Conservation (phyloP, 371 early-diverging fungal species). For the Aphelidium insulamus region DNA sequence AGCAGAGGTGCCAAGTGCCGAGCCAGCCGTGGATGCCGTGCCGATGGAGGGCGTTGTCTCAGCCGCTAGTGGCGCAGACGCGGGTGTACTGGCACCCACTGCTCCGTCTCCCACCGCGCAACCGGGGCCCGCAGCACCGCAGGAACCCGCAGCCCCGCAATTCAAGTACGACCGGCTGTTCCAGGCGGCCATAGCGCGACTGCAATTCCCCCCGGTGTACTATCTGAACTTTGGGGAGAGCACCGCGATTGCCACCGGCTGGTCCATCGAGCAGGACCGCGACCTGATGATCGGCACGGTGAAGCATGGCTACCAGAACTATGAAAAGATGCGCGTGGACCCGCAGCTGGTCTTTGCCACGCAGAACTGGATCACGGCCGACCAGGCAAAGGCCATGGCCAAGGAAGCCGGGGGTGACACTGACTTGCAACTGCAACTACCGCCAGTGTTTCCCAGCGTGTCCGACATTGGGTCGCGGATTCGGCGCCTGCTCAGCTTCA, state of each 20-base stretch:
- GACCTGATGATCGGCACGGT: conserved; percentile 51
- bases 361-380: conserved; percentile 23
- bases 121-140: too few relatives aligned
- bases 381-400: conserved; percentile 7
- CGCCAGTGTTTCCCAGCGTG: conserved; percentile 26
- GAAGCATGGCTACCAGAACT: conserved; percentile 60
- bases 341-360: conserved; percentile 42
- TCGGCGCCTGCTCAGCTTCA: conserved; percentile 41
- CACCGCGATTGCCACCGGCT: too few relatives aligned
- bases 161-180: too few relatives aligned
- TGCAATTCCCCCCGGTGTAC: too few relatives aligned
- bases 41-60: too few relatives aligned
- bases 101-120: conserved; percentile 25
- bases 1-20: conserved; percentile 24
- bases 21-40: conserved; percentile 32
- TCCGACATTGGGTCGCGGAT: conserved; percentile 44
- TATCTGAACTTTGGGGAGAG: too few relatives aligned
- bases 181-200: too few relatives aligned
- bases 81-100: conserved; percentile 6
- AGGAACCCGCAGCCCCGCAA: too few relatives aligned
- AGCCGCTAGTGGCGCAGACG: too few relatives aligned
- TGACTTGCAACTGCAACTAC: conserved; percentile 2
- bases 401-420: conserved; percentile 13
- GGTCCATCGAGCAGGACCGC: conserved; percentile 62
- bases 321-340: conserved; percentile 35